A percentile compares a stretch with the other conserved stretches of the same genome.
Evolutionary conservation across 2,329 filamentous ascomycete species (phyloP).

Genomic region (Celoporthe dispersa): DNA sequence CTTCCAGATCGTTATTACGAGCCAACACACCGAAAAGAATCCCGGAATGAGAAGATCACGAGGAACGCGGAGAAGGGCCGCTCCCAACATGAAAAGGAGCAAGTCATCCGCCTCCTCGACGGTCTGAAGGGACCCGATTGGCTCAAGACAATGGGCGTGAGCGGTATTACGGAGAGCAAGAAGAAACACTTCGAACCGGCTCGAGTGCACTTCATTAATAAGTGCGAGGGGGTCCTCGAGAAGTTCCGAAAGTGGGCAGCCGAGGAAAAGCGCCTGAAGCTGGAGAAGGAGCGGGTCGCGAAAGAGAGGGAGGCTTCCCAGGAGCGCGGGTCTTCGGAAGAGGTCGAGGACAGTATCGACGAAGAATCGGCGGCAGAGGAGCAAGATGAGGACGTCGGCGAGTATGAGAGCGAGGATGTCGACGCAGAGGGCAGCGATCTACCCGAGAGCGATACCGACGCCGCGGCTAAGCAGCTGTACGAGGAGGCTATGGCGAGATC

Average conservation of each 20-base stretch:
- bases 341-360: constrained; percentile 34
- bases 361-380: constrained; percentile 37
- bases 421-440: constrained; percentile 56
- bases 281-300: constrained; percentile 71
- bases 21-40: constrained; percentile 60
- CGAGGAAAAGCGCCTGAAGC: constrained; percentile 83
- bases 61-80: constrained; percentile 67
- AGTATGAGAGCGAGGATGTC: constrained; percentile 34
- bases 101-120: constrained; percentile 70
- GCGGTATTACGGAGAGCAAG: constrained; percentile 79
- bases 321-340: constrained; percentile 31
- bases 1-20: constrained; percentile 60
- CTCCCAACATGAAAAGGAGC: constrained; percentile 69
- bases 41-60: constrained; percentile 64
- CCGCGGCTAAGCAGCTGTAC: constrained; percentile 73
- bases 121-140: constrained; percentile 90
- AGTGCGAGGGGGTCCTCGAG: constrained; percentile 79
- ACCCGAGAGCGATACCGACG: constrained; percentile 72
- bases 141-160: constrained; percentile 90
- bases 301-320: constrained; percentile 43
- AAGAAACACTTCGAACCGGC: constrained; percentile 88
- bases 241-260: constrained; percentile 90
- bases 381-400: constrained; percentile 36
- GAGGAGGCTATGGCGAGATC: constrained; percentile 68
- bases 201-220: constrained; percentile 80